These are phyloP conservation scores for Dryas octopetala DNA, from an alignment of 306 rosid genomes.

Conservation along the genomic window DNA sequence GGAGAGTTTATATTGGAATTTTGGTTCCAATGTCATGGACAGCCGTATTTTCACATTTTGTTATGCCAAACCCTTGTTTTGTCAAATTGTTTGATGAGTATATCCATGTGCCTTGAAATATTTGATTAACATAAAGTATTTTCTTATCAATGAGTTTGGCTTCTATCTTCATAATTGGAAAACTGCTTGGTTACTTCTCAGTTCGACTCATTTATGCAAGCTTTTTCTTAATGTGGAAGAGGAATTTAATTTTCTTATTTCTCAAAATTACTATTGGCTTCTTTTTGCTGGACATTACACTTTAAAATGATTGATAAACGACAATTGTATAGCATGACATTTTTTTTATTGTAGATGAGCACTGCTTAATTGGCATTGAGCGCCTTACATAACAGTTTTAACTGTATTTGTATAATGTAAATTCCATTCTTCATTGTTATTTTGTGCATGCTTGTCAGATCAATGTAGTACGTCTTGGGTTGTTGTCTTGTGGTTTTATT, in stretches of 20 bases:
- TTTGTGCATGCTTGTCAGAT: neutral
- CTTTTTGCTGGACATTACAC: neutral
- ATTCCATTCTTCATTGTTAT: neutral
- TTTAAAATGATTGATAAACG: neutral
- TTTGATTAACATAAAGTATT: neutral
- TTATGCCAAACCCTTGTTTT: neutral
- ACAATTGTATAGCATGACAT: neutral
- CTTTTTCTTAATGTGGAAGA: neutral
- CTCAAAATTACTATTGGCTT: neutral
- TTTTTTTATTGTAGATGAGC: neutral
- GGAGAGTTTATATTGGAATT: neutral
- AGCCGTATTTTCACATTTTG: neutral
- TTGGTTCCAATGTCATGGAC: neutral
- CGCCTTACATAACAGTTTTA: neutral
- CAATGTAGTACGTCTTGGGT: neutral
- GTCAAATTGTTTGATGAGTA: neutral
- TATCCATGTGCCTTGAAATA: neutral
- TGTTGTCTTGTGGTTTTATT: constrained; percentile 14
- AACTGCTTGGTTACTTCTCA: neutral
- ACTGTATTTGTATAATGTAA: neutral
- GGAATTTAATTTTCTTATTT: neutral
- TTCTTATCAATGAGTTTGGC: neutral
- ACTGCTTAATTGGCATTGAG: neutral
- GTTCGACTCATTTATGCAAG: neutral
- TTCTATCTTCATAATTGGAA: neutral